Evolutionary conservation across 208 protist genomes (phyloP).

Genomic region (Wallacemonas sp.): DNA sequence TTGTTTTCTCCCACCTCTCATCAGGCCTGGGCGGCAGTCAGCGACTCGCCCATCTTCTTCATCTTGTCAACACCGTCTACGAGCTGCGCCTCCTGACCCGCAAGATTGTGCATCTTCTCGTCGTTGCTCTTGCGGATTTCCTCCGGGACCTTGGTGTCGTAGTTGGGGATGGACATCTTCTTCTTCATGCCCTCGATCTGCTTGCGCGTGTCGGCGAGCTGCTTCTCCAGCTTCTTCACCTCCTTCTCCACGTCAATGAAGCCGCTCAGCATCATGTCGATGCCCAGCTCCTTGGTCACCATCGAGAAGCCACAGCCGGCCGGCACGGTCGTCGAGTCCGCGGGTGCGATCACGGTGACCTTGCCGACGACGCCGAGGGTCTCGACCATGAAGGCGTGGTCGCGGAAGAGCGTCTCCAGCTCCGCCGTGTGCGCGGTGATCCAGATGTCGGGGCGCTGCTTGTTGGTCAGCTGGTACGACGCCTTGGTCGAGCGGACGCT

Average conservation of each 20-base stretch:
- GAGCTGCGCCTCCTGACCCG: constrained; percentile 66
- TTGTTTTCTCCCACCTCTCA: background rate
- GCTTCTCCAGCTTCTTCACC: constrained; percentile 85
- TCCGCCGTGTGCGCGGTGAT: constrained; percentile 55
- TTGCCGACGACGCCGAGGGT: constrained; percentile 84
- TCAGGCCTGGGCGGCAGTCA: background rate
- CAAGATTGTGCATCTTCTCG: constrained; percentile 78
- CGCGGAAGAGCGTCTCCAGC: constrained; percentile 42
- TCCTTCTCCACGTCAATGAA: constrained; percentile 93
- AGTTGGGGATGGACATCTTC: constrained; percentile 90
- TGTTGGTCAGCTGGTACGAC: constrained; percentile 90
- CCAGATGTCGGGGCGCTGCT: constrained; percentile 86
- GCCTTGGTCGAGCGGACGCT: constrained; percentile 88
- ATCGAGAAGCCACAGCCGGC: constrained; percentile 87
- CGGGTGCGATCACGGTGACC: constrained; percentile 55
- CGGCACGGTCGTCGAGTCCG: constrained; percentile 59
- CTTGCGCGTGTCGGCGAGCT: constrained; percentile 76
- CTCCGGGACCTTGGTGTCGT: constrained; percentile 89
- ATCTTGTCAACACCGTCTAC: constrained; percentile 79
- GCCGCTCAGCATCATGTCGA: constrained; percentile 90
- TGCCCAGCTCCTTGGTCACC: constrained; percentile 80
- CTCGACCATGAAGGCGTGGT: constrained; percentile 63
- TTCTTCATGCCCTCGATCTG: constrained; percentile 82
- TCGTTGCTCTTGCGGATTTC: constrained; percentile 81
- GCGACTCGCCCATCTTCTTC: constrained; percentile 34